Evolutionary conservation across 257 asterid species (phyloP).

Genomic region (Solanum commersonii): DNA sequence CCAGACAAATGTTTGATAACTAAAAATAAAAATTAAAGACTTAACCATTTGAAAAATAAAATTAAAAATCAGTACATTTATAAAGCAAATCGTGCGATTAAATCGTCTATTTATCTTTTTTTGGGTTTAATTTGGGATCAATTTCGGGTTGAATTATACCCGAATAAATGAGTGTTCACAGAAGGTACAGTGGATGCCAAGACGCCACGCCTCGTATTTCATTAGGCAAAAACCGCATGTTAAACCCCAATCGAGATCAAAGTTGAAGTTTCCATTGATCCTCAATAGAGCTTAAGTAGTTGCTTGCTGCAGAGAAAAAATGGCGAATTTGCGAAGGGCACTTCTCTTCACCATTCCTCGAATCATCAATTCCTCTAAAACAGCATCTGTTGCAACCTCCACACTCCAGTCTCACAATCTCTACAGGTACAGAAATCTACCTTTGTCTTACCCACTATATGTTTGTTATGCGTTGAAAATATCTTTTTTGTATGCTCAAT

Average conservation of each 20-base stretch:
- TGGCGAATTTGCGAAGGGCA: constrained; percentile 55
- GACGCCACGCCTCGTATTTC: not conserved
- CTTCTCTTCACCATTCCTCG: constrained; percentile 41
- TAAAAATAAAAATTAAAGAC: too few relatives aligned
- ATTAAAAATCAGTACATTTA: not conserved
- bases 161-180: not conserved
- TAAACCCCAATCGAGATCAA: not conserved
- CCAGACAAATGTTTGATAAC: not conserved
- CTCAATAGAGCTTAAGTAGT: not conserved
- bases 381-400: constrained; percentile 10
- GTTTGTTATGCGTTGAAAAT: not conserved
- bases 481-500: not conserved
- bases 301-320: not conserved
- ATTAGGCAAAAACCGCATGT: not conserved
- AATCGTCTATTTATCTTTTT: too few relatives aligned
- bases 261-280: not conserved
- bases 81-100: not conserved
- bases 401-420: constrained; percentile 8
- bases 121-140: too few relatives aligned
- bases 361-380: constrained; percentile 28
- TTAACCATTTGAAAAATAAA: not conserved
- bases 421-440: constrained; percentile 18
- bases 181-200: not conserved
- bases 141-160: not conserved
- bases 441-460: not conserved